Conservation (phyloP, 2,329 filamentous ascomycete species). For the Aspergillus awamori region DNA sequence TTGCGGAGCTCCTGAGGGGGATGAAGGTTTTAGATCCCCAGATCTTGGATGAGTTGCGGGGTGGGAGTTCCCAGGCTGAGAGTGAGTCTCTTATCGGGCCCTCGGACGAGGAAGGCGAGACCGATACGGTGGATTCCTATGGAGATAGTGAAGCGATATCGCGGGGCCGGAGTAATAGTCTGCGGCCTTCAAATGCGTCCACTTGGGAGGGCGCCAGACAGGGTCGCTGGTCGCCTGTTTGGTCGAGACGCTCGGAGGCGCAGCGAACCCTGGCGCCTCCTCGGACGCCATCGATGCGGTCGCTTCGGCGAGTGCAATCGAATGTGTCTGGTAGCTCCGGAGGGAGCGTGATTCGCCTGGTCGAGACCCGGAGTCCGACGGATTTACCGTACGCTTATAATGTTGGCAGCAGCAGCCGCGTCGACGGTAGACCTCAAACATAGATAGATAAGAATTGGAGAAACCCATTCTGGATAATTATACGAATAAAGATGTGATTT, state of each 20-base stretch:
- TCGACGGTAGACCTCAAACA: neutral
- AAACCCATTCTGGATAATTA: neutral
- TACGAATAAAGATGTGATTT: neutral
- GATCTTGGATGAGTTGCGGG: conserved; percentile 48
- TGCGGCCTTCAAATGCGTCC: conserved; percentile 31
- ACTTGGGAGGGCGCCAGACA: conserved; percentile 32
- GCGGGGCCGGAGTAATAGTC: conserved; percentile 30
- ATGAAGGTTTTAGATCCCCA: conserved; percentile 68
- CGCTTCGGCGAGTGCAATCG: conserved; percentile 38
- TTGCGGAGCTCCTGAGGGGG: conserved; percentile 75
- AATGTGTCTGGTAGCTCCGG: conserved; percentile 37
- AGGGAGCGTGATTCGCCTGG: conserved; percentile 45
- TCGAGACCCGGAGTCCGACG: conserved; percentile 31
- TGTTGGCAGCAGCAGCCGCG: conserved; percentile 16
- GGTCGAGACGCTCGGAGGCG: conserved; percentile 13
- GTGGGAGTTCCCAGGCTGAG: conserved; percentile 27
- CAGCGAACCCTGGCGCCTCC: conserved; percentile 20
- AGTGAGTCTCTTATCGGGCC: conserved; percentile 42
- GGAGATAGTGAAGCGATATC: conserved; percentile 26
- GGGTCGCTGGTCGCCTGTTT: conserved; percentile 24
- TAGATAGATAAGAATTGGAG: neutral
- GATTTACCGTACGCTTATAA: conserved; percentile 42
- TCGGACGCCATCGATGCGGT: conserved; percentile 40
- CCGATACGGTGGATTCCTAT: conserved; percentile 36
- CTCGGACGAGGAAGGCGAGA: conserved; percentile 45